Evolutionary conservation across 2,329 filamentous ascomycete genomes (phyloP).

Genomic region (Penicillium sp.): DNA sequence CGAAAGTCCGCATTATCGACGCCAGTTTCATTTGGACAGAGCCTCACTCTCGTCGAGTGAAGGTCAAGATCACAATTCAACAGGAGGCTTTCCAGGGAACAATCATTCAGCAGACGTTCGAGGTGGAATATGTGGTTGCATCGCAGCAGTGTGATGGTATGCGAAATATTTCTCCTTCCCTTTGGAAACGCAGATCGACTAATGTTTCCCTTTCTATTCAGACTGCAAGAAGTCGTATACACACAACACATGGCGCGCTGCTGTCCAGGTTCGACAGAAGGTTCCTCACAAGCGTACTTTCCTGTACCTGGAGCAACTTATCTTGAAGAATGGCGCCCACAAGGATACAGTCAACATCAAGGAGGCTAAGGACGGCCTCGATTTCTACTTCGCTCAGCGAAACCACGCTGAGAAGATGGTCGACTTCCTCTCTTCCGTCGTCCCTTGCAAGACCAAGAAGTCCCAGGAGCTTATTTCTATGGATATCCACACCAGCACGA

Average conservation of each 20-base stretch:
- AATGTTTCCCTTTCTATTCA: slow-evolving; percentile 42
- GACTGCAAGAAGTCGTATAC: slow-evolving; percentile 97
- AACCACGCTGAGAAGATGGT: slow-evolving; percentile 93
- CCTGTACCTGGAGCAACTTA: slow-evolving; percentile 85
- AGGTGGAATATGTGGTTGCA: slow-evolving; percentile 87
- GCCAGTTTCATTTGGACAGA: slow-evolving; percentile 98
- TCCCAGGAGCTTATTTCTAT: slow-evolving; percentile 92
- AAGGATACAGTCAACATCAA: slow-evolving; percentile 97
- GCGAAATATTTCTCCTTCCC: neutral
- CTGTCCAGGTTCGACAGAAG: slow-evolving; percentile 94
- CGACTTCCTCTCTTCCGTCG: slow-evolving; percentile 62
- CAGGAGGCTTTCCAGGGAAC: slow-evolving; percentile 65
- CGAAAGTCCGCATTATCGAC: slow-evolving; percentile 91
- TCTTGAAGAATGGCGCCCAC: slow-evolving; percentile 90
- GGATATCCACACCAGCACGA: slow-evolving; percentile 86
- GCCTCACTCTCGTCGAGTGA: slow-evolving; percentile 87
- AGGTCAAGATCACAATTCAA: slow-evolving; percentile 94
- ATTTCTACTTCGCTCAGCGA: slow-evolving; percentile 88
- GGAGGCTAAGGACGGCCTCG: slow-evolving; percentile 90
- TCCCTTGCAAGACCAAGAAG: slow-evolving; percentile 76
- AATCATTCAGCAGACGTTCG: slow-evolving; percentile 87
- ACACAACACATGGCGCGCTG: slow-evolving; percentile 90
- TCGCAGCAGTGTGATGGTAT: slow-evolving; percentile 72
- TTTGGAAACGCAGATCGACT: neutral
- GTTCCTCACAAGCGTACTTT: slow-evolving; percentile 92